phyloP scores from a whole-genome alignment of 2,329 filamentous ascomycete genomes.

The Diaporthe vaccinii region DNA sequence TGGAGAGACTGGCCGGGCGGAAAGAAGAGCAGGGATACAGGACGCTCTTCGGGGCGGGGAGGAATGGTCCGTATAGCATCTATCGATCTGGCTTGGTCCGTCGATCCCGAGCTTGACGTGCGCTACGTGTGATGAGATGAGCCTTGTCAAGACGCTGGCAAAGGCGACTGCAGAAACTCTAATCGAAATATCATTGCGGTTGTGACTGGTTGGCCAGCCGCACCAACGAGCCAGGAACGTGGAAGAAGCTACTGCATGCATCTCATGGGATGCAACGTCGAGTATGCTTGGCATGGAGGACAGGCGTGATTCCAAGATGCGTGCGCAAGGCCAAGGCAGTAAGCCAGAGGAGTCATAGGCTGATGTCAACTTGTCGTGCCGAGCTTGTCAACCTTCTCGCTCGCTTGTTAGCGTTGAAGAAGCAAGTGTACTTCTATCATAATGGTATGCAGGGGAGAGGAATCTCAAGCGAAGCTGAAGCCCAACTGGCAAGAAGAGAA shows the following conservation, averaged over 20 bases:
- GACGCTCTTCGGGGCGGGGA: background rate
- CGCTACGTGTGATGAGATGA: background rate
- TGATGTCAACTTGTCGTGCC: background rate
- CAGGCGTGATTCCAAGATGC: background rate
- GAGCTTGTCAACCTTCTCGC: background rate
- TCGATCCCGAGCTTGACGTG: slow-evolving; percentile 7
- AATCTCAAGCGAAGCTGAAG: too few species aligned
- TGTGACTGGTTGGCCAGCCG: slow-evolving; percentile 12
- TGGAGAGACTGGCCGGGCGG: background rate
- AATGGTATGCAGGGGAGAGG: too few species aligned
- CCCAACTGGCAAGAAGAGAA: too few species aligned
- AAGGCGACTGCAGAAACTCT: background rate
- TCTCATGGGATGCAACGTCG: slow-evolving; percentile 28
- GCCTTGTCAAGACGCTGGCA: background rate
- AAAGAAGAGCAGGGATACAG: background rate
- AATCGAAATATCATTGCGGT: background rate
- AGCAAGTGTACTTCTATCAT: too few species aligned
- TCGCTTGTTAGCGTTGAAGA: background rate
- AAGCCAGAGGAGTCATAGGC: background rate
- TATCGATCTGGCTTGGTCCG: slow-evolving; percentile 8
- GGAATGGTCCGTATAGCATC: background rate
- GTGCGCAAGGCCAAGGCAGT: background rate
- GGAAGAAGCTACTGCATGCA: slow-evolving; percentile 26
- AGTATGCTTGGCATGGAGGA: background rate
- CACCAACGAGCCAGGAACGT: slow-evolving; percentile 11